Conservation (phyloP, 495 filamentous ascomycete genomes). For the Darksidea phi region DNA sequence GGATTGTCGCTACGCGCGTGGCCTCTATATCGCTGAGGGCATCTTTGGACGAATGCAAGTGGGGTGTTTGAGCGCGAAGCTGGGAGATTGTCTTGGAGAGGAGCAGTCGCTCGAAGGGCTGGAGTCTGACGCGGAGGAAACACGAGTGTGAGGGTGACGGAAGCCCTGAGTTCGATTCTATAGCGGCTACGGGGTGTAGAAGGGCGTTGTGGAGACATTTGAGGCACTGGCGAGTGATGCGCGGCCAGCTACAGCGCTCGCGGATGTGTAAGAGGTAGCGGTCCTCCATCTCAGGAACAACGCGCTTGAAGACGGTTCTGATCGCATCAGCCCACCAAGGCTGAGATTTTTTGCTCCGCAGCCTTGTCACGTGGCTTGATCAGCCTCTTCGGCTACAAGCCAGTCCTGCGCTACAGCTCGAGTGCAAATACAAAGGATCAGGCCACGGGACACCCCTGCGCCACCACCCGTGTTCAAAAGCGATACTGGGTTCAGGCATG, state of each 20-base stretch:
- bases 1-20: not conserved
- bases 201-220: not conserved
- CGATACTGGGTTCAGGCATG: not conserved
- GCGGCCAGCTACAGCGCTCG: constrained; percentile 2
- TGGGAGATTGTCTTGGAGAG: not conserved
- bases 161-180: not conserved
- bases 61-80: not conserved
- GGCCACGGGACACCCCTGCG: not conserved
- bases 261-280: constrained; percentile 2
- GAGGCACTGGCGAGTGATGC: not conserved
- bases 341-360: not conserved
- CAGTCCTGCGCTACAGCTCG: not conserved
- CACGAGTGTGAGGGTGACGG: not conserved
- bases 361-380: not conserved
- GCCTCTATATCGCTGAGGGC: not conserved
- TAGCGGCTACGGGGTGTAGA: not conserved
- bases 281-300: not conserved
- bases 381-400: not conserved
- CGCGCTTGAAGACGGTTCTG: not conserved
- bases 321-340: constrained; percentile 2
- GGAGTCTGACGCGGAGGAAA: not conserved
- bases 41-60: not conserved
- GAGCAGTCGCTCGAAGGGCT: not conserved
- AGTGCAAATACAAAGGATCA: not conserved
- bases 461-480: not conserved